Evolutionary conservation across 108 stramenopile genomes (phyloP), one percentile per base, ranked within the genome.

Genomic region (Schizochytrium sp.): DNA sequence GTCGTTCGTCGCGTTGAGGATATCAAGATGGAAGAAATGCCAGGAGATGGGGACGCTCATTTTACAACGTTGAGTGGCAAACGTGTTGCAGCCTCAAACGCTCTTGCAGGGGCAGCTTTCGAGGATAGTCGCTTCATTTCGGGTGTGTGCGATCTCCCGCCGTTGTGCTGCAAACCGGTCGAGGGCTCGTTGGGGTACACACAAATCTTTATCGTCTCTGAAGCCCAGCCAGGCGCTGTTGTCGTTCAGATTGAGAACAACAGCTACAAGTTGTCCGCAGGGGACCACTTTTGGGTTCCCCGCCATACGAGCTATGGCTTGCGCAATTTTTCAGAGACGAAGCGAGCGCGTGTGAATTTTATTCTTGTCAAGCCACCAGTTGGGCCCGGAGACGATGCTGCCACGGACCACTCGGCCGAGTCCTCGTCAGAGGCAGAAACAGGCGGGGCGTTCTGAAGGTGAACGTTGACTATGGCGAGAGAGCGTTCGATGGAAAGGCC

Each of bases 201-300:
- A 12, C 45, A 53, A 45, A 53, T 83, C 25, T 83, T 83, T 4
- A 34, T 83, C 51, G 76, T 83, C 10, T 12, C 51, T 8, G 76
- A 83, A 23, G 76, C 76, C 45, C 76, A 83, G 28, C 19, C 45
- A 3, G 76, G 45, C 23, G 45, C 76, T 34, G 76, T 83, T 0
- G 76, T 53, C 28, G 76, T 83, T 12, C 76, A 83, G 12, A 53
- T 83, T 3, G 51, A 83, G 19, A 45, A 83, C n/a, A 83, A 53
- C 51, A 6, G 45, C 76, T 83, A 53, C 76, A 53, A 25, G 76
- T 18, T 83, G 48, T 83, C 76, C 23, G 51, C 45, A 0, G 76
- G 76, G 25, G 76, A 83, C 51, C 76, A 83, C 2, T 83, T 83
- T 45, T 83, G 76, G 76, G 76, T 83, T 34, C 76, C 76, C 6